Percentiles rank a stretch among this genome's conserved stretches.
Conservation (phyloP, 352 stramenopile species). For the Globisporangium canariense region DNA sequence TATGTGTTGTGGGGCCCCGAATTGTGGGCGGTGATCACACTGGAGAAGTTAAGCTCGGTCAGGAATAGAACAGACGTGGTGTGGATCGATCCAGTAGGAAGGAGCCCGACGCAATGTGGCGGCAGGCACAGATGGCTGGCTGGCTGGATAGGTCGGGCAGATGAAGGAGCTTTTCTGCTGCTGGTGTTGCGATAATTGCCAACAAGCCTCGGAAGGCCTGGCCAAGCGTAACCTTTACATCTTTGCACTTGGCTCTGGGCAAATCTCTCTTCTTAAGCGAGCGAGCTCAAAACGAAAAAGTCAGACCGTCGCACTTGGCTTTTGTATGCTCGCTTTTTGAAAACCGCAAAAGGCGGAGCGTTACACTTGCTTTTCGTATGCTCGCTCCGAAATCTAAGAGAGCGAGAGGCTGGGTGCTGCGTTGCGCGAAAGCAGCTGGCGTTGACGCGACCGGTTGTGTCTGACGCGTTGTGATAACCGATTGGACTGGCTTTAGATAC, state of each 20-base stretch:
- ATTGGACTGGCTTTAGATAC: conserved; percentile 3
- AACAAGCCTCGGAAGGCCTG: too few species aligned
- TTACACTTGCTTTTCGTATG: background rate
- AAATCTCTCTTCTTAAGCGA: background rate
- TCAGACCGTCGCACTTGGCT: background rate
- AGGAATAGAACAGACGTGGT: background rate
- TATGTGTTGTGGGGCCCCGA: background rate
- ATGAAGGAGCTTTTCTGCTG: too few species aligned
- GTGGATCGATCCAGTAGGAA: background rate
- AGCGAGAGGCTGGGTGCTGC: background rate
- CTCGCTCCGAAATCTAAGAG: background rate
- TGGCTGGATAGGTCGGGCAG: background rate
- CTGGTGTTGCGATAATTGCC: too few species aligned
- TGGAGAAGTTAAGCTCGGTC: background rate
- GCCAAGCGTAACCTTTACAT: background rate
- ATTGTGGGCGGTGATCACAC: background rate
- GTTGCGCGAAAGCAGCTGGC: conserved; percentile 9
- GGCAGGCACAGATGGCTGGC: too few species aligned
- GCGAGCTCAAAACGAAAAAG: too few species aligned
- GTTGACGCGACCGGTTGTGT: background rate
- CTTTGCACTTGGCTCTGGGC: too few species aligned
- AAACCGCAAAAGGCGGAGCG: background rate
- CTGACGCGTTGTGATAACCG: background rate
- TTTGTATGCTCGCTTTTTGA: background rate
- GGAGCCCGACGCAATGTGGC: background rate